phyloP scores from a whole-genome alignment of 805 yeast species.

The Groenewaldozyma salmanticensis region DNA sequence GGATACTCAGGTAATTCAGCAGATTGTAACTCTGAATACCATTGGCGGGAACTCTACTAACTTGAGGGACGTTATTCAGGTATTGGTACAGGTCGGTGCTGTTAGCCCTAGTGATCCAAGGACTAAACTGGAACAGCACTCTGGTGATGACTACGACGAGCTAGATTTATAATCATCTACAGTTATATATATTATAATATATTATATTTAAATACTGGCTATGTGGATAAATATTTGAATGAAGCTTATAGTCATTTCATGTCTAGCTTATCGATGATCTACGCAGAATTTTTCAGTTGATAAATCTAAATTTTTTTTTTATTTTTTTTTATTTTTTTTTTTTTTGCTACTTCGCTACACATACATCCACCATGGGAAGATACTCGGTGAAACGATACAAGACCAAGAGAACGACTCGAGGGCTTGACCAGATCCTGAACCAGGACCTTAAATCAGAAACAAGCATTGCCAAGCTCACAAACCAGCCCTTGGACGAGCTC shows the following conservation, averaged over 20 bases:
- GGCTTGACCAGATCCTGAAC: constrained; percentile 66
- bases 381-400: constrained; percentile 74
- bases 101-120: constrained; percentile 60
- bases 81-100: constrained; percentile 58
- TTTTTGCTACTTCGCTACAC: not conserved
- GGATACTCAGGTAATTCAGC: constrained; percentile 69
- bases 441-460: constrained; percentile 60
- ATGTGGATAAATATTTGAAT: too few relatives aligned
- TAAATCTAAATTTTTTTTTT: constrained; percentile 1
- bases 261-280: too few relatives aligned
- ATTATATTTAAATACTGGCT: too few relatives aligned
- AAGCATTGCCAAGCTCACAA: constrained; percentile 46
- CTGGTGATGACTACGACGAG: too few relatives aligned
- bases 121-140: too few relatives aligned
- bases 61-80: constrained; percentile 58
- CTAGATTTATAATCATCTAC: too few relatives aligned
- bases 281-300: too few relatives aligned
- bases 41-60: constrained; percentile 78
- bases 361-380: constrained; percentile 55
- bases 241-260: too few relatives aligned
- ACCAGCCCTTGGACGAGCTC: constrained; percentile 81
- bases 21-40: constrained; percentile 67
- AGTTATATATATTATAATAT: too few relatives aligned
- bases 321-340: not conserved
- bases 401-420: constrained; percentile 47